Percentiles rank a stretch among this genome's conserved stretches.
phyloP scores from a whole-genome alignment of 768 basidiomycete genomes.

The Phylloporus arenicola region DNA sequence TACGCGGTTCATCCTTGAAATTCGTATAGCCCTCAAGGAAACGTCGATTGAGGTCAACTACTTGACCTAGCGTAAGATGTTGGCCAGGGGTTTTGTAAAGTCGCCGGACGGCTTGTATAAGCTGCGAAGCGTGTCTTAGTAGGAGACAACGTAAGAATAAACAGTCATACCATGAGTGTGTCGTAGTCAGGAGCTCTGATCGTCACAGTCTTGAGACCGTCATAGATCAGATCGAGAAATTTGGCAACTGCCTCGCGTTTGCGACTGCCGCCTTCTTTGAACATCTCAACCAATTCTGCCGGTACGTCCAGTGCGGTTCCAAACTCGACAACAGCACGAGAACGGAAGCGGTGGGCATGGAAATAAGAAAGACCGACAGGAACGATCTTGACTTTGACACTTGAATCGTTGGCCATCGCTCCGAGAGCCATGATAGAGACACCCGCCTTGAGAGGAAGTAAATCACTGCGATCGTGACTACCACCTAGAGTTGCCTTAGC shows the following conservation, averaged over 20 bases:
- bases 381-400: slow-evolving; percentile 85
- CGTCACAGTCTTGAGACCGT: slow-evolving; percentile 92
- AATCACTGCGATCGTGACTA: slow-evolving; percentile 94
- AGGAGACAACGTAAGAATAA: neutral
- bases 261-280: slow-evolving; percentile 78
- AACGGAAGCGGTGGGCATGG: slow-evolving; percentile 84
- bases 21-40: slow-evolving; percentile 89
- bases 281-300: slow-evolving; percentile 80
- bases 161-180: slow-evolving; percentile 81
- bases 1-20: slow-evolving; percentile 88
- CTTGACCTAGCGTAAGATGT: slow-evolving; percentile 89
- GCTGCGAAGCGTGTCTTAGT: slow-evolving; percentile 38
- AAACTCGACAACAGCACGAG: slow-evolving; percentile 96
- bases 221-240: slow-evolving; percentile 87
- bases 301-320: slow-evolving; percentile 91
- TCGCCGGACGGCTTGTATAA: slow-evolving; percentile 92
- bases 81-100: slow-evolving; percentile 93
- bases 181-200: slow-evolving; percentile 95
- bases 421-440: slow-evolving; percentile 98
- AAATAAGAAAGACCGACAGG: slow-evolving; percentile 76
- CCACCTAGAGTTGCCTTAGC: slow-evolving; percentile 57
- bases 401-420: slow-evolving; percentile 90
- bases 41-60: slow-evolving; percentile 89
- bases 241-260: slow-evolving; percentile 90
- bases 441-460: slow-evolving; percentile 95